Evolutionary conservation across 345 rosid genomes (phyloP).

Genomic region (Syzygium grande): DNA sequence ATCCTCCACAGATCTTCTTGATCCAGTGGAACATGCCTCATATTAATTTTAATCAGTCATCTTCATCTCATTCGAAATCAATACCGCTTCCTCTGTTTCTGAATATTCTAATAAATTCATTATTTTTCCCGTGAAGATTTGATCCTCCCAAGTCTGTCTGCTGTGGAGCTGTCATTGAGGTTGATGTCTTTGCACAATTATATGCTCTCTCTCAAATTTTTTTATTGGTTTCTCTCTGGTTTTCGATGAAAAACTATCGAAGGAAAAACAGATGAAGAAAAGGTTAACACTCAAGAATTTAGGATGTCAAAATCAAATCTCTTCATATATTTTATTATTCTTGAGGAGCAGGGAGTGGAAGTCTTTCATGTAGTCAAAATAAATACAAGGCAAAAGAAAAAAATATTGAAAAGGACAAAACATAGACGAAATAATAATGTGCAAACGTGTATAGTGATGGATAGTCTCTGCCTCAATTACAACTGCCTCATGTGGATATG

Average conservation of each 20-base stretch:
- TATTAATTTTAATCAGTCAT: conserved; percentile 8
- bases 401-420: background rate
- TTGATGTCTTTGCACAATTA: conserved; percentile 43
- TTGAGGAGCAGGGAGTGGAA: background rate
- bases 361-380: conserved; percentile 16
- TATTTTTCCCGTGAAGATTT: conserved; percentile 2
- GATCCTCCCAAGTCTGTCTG: conserved; percentile 34
- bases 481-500: conserved; percentile 8
- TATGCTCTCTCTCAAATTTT: conserved; percentile 7
- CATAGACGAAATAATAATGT: background rate
- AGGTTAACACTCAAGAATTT: conserved; percentile 21
- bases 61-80: conserved; percentile 16
- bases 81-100: conserved; percentile 1
- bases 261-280: background rate
- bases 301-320: conserved; percentile 31
- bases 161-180: conserved; percentile 42
- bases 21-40: conserved; percentile 31
- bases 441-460: background rate
- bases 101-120: background rate
- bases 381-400: background rate
- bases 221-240: conserved; percentile 7
- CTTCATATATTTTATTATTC: background rate
- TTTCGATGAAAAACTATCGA: background rate
- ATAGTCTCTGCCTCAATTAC: background rate
- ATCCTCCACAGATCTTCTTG: conserved; percentile 39